Evolutionary conservation across 345 rosid genomes (phyloP), one percentile per base, ranked within the genome.

Genomic region (Pistacia vera): DNA sequence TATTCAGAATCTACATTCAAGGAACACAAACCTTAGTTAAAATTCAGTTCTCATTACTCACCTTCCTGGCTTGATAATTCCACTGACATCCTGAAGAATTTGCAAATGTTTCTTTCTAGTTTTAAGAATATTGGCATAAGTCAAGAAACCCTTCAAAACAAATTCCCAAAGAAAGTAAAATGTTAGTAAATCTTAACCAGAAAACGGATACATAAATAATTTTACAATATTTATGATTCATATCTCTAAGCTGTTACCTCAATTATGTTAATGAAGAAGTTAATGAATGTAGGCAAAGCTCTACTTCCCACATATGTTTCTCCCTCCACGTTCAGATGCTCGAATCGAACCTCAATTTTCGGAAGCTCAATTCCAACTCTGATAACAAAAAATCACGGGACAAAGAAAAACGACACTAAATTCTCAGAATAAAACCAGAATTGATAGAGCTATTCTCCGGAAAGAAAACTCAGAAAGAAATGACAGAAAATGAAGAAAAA

Each of bases 1-100:
- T 49, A 13, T 51, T 16, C 46, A 0, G 1, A 3, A 64, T 16
- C 17, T 8, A 12, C 49, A 41, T 8, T 41, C 46, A 6, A 41
- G 46, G 8, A 41, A 41, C 8, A 4, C 5, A 41, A 41, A 28
- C 30, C 0, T 6, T 4, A 41, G 16, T 33, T 16, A n/a, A 56
- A 59, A 35, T 56, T 7, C 36, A 41, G 22, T 41, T 41, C 46
- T 5, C 46, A 41, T 1, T 5, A 41, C 49, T 10, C 71, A 93
- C 97, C 94, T 88, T 67, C 90, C 84, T n/a, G 97, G 98, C 77
- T 84, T 93, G 67, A 93, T 72, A 66, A 92, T 77, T 75, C 98
- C 98, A 30, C 83, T 90, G 52, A 89, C 86, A 77, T 92, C 89
- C 9, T 83, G 82, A 46, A 93, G 98, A 77, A 93, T 90, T 20